Conservation (phyloP, 441 rosid species). For the Biscutella auriculata region DNA sequence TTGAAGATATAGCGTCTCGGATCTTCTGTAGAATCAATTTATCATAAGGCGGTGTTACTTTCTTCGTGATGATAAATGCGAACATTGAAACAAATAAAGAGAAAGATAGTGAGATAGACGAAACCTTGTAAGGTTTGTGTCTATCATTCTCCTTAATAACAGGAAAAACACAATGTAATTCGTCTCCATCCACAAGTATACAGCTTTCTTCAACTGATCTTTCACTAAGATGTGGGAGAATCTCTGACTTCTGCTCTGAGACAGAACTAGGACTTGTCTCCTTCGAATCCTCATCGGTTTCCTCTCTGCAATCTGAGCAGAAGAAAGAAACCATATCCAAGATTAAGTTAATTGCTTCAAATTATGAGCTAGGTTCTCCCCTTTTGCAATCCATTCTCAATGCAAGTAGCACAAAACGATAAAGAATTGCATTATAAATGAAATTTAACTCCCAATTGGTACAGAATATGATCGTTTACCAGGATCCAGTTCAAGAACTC, state of each 20-base stretch:
- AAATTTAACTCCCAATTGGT: not conserved
- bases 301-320: constrained; percentile 25
- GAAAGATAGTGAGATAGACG: not conserved
- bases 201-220: constrained; percentile 52
- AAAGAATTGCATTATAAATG: constrained; percentile 14
- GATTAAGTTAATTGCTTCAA: not conserved
- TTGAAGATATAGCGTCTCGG: constrained; percentile 41
- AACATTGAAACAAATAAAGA: not conserved
- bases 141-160: constrained; percentile 23
- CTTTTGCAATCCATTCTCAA: constrained; percentile 5
- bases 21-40: constrained; percentile 34
- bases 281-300: constrained; percentile 1
- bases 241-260: constrained; percentile 20
- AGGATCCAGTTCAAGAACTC: constrained; percentile 11
- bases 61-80: not conserved
- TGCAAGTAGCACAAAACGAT: constrained; percentile 23
- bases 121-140: constrained; percentile 49
- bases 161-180: constrained; percentile 25
- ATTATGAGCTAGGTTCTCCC: not conserved
- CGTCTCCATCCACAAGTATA: constrained; percentile 45
- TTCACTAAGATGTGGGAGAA: constrained; percentile 22
- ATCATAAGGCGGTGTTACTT: constrained; percentile 9
- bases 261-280: constrained; percentile 10
- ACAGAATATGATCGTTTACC: constrained; percentile 18
- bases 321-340: constrained; percentile 9